A percentile compares a stretch with the other conserved stretches of the same genome.
Conservation (phyloP, 345 rosid genomes). For the Acer campestre region DNA sequence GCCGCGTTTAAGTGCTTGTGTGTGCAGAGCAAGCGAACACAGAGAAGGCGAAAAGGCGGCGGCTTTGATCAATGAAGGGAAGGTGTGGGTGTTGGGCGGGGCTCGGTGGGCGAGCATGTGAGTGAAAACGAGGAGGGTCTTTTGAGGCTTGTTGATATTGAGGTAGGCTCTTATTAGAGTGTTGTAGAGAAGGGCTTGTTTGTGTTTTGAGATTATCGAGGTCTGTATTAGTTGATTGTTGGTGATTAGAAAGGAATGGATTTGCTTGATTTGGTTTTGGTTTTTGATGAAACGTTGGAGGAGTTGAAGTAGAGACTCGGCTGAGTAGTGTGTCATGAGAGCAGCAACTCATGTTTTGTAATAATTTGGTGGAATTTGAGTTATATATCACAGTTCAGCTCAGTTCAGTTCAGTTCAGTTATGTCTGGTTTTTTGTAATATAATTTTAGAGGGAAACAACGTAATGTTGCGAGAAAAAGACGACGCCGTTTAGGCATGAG, state of each 20-base stretch:
- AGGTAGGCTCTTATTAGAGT: slow-evolving; percentile 63
- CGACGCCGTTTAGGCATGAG: too few species aligned
- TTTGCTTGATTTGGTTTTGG: slow-evolving; percentile 50
- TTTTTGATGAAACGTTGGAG: slow-evolving; percentile 51
- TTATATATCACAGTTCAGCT: too few species aligned
- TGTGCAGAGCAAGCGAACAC: slow-evolving; percentile 43
- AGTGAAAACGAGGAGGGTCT: slow-evolving; percentile 50
- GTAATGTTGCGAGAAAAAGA: too few species aligned
- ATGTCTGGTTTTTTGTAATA: background rate
- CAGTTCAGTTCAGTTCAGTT: too few species aligned
- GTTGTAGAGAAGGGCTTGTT: slow-evolving; percentile 53
- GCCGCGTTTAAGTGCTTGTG: slow-evolving; percentile 55
- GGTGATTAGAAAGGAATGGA: slow-evolving; percentile 52
- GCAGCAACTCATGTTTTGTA: background rate
- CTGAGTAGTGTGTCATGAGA: slow-evolving; percentile 15
- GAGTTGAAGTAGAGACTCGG: slow-evolving; percentile 47
- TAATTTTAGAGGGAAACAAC: too few species aligned
- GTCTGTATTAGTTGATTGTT: slow-evolving; percentile 13
- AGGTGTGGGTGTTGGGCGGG: slow-evolving; percentile 57
- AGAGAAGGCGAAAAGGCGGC: slow-evolving; percentile 37
- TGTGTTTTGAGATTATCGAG: slow-evolving; percentile 32
- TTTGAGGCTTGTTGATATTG: slow-evolving; percentile 36
- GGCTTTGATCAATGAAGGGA: slow-evolving; percentile 70
- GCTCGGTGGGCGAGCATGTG: slow-evolving; percentile 54
- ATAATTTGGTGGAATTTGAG: too few species aligned